Evolutionary conservation across 371 early-diverging fungal genomes (phyloP).

Genomic region (Actinomucor elegans): DNA sequence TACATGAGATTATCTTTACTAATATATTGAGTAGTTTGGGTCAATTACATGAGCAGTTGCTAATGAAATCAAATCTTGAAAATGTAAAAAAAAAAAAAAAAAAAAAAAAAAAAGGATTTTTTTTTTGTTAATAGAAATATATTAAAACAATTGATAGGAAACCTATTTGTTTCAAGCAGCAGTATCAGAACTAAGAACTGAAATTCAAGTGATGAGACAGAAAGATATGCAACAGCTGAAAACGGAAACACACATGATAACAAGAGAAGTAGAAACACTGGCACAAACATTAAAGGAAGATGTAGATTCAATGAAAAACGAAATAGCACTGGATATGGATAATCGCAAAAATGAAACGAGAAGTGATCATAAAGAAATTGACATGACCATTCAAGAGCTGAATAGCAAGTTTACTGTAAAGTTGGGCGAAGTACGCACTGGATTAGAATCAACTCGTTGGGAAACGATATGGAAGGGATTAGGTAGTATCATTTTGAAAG

Average conservation of each 20-base stretch:
- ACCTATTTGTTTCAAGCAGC: constrained; percentile 69
- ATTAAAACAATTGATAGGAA: too few relatives aligned
- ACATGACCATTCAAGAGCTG: constrained; percentile 75
- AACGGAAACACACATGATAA: constrained; percentile 65
- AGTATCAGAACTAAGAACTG: constrained; percentile 77
- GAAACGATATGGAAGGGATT: constrained; percentile 71
- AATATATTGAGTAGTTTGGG: constrained; percentile 20
- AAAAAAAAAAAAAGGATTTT: background rate
- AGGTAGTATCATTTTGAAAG: constrained; percentile 24
- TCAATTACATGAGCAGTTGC: constrained; percentile 16
- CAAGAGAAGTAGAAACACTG: constrained; percentile 73
- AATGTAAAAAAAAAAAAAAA: constrained; percentile 24
- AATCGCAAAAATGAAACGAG: constrained; percentile 77
- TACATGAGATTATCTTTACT: background rate
- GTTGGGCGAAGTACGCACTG: constrained; percentile 74
- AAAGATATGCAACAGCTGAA: constrained; percentile 75
- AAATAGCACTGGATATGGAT: constrained; percentile 82
- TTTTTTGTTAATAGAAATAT: background rate
- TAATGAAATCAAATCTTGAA: constrained; percentile 53
- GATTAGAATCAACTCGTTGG: constrained; percentile 79
- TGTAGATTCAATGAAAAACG: constrained; percentile 68
- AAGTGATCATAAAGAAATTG: constrained; percentile 71
- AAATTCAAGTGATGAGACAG: constrained; percentile 76
- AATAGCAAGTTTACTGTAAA: constrained; percentile 75
- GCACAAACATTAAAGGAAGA: constrained; percentile 70